A percentile compares a stretch with the other conserved stretches of the same genome.
Conservation (phyloP, 2,329 filamentous ascomycete species). For the Calcarisporium arbuscula region DNA sequence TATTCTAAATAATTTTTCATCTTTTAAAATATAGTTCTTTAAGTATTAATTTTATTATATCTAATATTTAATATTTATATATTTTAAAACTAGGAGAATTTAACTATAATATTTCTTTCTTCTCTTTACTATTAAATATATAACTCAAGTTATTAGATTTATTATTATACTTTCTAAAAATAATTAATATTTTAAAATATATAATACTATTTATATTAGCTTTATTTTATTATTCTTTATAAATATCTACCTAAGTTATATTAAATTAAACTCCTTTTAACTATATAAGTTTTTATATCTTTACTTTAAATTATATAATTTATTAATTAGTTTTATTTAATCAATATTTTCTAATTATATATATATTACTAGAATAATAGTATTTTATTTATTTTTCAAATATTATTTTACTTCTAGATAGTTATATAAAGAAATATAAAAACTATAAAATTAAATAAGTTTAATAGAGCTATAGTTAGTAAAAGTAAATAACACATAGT, state of each 20-base stretch:
- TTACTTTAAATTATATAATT: neutral
- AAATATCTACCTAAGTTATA: neutral
- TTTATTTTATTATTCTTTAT: neutral
- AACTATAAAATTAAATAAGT: neutral
- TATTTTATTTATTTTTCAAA: neutral
- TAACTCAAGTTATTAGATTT: neutral
- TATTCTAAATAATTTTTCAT: constrained; percentile 1
- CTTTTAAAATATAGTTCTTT: neutral
- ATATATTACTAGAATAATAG: neutral
- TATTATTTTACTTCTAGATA: neutral
- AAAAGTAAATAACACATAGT: neutral
- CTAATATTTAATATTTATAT: neutral
- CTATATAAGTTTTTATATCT: too few relatives aligned
- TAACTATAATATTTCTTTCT: too few relatives aligned
- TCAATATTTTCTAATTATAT: neutral
- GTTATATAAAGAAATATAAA: neutral
- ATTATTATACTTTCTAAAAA: neutral
- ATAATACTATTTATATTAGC: neutral
- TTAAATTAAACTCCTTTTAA: neutral
- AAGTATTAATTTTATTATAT: neutral
- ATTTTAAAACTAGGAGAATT: neutral
- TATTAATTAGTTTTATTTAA: neutral
- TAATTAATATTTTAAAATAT: neutral
- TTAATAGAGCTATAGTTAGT: neutral
- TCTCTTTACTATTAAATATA: neutral